phyloP scores from a whole-genome alignment of 768 basidiomycete species.

The Jaapia argillacea region DNA sequence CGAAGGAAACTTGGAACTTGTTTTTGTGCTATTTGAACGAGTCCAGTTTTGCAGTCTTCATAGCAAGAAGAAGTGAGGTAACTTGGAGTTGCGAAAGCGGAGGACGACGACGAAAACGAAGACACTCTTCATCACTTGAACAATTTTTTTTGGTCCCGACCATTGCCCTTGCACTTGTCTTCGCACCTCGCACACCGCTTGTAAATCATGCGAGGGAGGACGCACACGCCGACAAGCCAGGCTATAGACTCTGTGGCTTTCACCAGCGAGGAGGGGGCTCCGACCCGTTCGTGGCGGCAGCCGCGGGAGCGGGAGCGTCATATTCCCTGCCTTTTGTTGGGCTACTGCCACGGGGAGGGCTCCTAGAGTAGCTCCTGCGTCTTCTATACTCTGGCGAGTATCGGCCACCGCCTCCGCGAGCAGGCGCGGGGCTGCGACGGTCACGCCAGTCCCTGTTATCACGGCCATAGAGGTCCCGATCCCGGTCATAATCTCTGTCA shows the following conservation, averaged over 20 bases:
- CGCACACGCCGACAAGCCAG: slow-evolving; percentile 10
- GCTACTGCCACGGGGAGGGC: slow-evolving; percentile 68
- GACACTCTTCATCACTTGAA: slow-evolving; percentile 14
- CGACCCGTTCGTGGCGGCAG: slow-evolving; percentile 28
- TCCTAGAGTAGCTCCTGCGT: slow-evolving; percentile 71
- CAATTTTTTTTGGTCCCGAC: slow-evolving; percentile 3
- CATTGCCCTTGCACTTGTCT: slow-evolving; percentile 27
- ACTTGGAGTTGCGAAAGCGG: slow-evolving; percentile 13
- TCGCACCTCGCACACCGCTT: slow-evolving; percentile 5
- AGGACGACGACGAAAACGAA: slow-evolving; percentile 7
- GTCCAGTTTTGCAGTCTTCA: slow-evolving; percentile 33
- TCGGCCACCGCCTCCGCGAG: slow-evolving; percentile 47
- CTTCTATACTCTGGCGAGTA: slow-evolving; percentile 73
- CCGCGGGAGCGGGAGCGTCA: slow-evolving; percentile 28
- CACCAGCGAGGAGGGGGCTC: slow-evolving; percentile 52
- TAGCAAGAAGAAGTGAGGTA: slow-evolving; percentile 17
- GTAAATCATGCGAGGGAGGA: slow-evolving; percentile 19
- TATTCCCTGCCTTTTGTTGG: slow-evolving; percentile 32
- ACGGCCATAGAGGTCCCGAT: slow-evolving; percentile 52
- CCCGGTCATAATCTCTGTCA: slow-evolving; percentile 35
- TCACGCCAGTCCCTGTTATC: slow-evolving; percentile 74
- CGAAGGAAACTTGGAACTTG: slow-evolving; percentile 63
- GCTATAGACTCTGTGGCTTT: slow-evolving; percentile 21
- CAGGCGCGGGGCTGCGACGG: slow-evolving; percentile 63
- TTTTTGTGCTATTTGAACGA: slow-evolving; percentile 38